These are phyloP conservation scores for Syzygium aqueum DNA, from an alignment of 345 rosid species.

Conservation along the genomic window DNA sequence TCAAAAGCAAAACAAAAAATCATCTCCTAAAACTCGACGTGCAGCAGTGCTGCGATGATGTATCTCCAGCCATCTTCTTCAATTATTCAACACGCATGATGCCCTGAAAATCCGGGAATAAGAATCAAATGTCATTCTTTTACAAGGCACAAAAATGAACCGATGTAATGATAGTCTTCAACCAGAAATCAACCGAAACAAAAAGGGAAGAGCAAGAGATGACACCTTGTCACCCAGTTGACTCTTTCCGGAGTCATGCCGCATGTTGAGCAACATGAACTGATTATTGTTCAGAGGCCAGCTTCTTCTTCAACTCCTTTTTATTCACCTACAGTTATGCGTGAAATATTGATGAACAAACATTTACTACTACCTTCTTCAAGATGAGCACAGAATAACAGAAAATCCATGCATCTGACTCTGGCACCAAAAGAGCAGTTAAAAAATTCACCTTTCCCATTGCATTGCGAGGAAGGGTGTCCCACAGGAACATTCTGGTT, in stretches of 20 bases:
- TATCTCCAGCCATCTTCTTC: not conserved
- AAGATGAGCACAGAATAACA: not conserved
- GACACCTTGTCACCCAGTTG: not conserved
- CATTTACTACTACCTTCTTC: not conserved
- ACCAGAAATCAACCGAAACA: not conserved
- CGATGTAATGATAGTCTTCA: not conserved
- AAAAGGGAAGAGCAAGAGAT: not conserved
- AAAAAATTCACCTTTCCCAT: slow-evolving; percentile 78
- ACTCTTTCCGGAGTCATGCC: not conserved
- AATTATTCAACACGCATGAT: not conserved
- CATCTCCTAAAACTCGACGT: not conserved
- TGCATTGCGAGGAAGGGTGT: slow-evolving; percentile 86
- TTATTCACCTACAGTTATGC: slow-evolving; percentile 67
- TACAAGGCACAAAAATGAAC: not conserved
- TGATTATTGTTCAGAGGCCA: slow-evolving; percentile 28
- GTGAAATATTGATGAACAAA: not conserved
- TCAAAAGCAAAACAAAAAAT: not conserved
- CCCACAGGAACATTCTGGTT: slow-evolving; percentile 74
- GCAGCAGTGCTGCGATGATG: not conserved
- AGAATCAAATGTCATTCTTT: not conserved
- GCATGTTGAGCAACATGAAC: not conserved
- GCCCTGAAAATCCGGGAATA: not conserved
- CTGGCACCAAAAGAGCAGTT: not conserved
- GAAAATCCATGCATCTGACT: not conserved
- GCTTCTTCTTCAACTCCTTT: slow-evolving; percentile 69